Evolutionary conservation across 2,329 filamentous ascomycete species (phyloP).

Genomic region (Hyphodiscus sp.): DNA sequence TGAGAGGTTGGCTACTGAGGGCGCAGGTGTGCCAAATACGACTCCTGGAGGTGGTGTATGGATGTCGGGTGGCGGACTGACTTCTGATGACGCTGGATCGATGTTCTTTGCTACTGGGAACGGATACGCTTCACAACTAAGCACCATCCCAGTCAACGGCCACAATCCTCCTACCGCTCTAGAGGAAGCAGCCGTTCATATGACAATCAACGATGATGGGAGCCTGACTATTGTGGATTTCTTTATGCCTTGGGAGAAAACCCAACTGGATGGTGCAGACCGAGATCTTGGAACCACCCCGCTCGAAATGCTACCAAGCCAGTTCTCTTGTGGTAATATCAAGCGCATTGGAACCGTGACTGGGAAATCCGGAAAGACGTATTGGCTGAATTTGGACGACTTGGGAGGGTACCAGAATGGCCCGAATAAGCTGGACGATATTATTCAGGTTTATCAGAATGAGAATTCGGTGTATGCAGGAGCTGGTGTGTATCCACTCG

Average conservation of each 20-base stretch:
- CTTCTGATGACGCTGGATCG: no score
- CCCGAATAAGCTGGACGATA: conserved; percentile 30
- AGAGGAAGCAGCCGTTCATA: conserved; percentile 40
- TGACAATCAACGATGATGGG: conserved; percentile 30
- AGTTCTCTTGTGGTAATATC: conserved; percentile 32
- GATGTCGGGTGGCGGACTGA: no score
- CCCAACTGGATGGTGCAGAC: conserved; percentile 32
- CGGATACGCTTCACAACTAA: conserved; percentile 6
- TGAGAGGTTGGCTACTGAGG: conserved; percentile 33
- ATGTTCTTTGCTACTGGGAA: conserved; percentile 31
- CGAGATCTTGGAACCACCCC: conserved; percentile 35
- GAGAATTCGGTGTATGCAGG: conserved; percentile 33
- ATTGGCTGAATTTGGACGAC: conserved; percentile 36
- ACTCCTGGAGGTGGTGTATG: no score
- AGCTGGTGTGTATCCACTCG: conserved; percentile 35
- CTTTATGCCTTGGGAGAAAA: conserved; percentile 37
- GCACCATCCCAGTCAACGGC: conserved; percentile 6
- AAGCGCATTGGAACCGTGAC: conserved; percentile 33
- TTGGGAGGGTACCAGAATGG: conserved; percentile 37
- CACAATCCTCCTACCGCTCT: conserved; percentile 28
- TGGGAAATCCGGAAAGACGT: conserved; percentile 36
- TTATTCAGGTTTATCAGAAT: conserved; percentile 33
- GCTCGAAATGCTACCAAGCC: conserved; percentile 28
- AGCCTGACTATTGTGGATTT: conserved; percentile 33
- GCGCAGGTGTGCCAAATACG: conserved; percentile 21